Percentiles rank a stretch among this genome's conserved stretches.
phyloP scores from a whole-genome alignment of 1,284 basidiomycete species.

The Ceratobasidium sp. region DNA sequence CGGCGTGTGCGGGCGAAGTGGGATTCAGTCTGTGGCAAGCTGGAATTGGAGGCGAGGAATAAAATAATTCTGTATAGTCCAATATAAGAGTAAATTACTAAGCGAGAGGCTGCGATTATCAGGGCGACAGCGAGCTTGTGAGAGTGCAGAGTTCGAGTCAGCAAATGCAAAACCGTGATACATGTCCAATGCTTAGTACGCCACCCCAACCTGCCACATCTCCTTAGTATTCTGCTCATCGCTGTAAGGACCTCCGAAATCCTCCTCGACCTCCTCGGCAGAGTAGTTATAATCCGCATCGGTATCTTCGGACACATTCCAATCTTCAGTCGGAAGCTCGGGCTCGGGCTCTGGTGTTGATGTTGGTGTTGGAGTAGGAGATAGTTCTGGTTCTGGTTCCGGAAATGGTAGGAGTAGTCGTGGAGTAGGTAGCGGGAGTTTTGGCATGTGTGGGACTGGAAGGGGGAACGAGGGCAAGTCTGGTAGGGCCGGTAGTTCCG shows the following conservation, averaged over 20 bases:
- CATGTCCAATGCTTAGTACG: not conserved
- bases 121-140: conserved; percentile 8
- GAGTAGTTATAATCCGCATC: not conserved
- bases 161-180: not conserved
- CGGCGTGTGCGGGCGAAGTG: conserved; percentile 42
- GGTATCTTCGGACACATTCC: not conserved
- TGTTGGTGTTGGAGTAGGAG: no score
- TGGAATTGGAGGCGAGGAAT: conserved; percentile 36
- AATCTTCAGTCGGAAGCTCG: not conserved
- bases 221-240: not conserved
- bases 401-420: not conserved
- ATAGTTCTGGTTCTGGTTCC: no score
- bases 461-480: not conserved
- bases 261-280: not conserved
- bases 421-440: not conserved
- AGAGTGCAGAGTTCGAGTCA: no score
- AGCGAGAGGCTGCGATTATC: conserved; percentile 2
- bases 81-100: not conserved
- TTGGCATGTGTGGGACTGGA: not conserved
- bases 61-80: conserved; percentile 3
- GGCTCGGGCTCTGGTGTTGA: not conserved
- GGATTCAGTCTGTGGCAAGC: conserved; percentile 43
- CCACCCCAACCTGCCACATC: conserved; percentile 39
- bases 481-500: not conserved
- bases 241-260: not conserved